Conservation (phyloP, 2,329 filamentous ascomycete genomes). For the Neospermospora avenae region DNA sequence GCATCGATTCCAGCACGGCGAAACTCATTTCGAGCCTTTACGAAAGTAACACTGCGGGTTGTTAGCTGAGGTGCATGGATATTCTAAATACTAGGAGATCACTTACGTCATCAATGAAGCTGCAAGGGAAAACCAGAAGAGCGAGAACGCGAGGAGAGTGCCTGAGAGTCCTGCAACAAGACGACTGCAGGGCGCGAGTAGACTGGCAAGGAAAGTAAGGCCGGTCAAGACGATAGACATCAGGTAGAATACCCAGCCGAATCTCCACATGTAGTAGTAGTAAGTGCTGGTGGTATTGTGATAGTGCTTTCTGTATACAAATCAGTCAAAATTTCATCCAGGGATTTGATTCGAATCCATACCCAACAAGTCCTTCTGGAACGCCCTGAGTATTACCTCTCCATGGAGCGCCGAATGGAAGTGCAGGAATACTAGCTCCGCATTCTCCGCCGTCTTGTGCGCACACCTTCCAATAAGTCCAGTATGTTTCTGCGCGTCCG, state of each 20-base stretch:
- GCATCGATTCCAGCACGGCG: conserved; percentile 51
- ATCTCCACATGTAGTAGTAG: conserved; percentile 84
- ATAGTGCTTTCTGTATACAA: conserved; percentile 46
- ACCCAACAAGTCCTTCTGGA: conserved; percentile 52
- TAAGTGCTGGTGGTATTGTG: conserved; percentile 51
- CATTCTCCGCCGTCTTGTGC: conserved; percentile 63
- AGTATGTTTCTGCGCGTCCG: conserved; percentile 62
- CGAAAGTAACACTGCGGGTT: conserved; percentile 53
- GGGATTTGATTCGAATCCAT: conserved; percentile 23
- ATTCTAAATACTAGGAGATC: conserved; percentile 16
- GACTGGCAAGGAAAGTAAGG: conserved; percentile 62
- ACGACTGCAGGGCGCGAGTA: conserved; percentile 68
- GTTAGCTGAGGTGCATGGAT: conserved; percentile 20
- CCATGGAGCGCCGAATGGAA: conserved; percentile 72
- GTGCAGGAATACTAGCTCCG: conserved; percentile 55
- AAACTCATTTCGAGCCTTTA: conserved; percentile 68
- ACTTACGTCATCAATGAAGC: conserved; percentile 74
- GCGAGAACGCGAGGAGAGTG: conserved; percentile 52
- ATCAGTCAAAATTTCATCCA: conserved; percentile 7
- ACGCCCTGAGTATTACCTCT: conserved; percentile 51
- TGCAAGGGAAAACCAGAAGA: conserved; percentile 67
- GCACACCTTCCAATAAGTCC: conserved; percentile 90
- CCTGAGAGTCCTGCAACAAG: conserved; percentile 66
- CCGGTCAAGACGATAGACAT: conserved; percentile 78
- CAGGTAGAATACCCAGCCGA: conserved; percentile 89